Percentiles rank a stretch among this genome's conserved stretches.
Conservation (phyloP, 208 protist species). For the Phytomonas sp. region DNA sequence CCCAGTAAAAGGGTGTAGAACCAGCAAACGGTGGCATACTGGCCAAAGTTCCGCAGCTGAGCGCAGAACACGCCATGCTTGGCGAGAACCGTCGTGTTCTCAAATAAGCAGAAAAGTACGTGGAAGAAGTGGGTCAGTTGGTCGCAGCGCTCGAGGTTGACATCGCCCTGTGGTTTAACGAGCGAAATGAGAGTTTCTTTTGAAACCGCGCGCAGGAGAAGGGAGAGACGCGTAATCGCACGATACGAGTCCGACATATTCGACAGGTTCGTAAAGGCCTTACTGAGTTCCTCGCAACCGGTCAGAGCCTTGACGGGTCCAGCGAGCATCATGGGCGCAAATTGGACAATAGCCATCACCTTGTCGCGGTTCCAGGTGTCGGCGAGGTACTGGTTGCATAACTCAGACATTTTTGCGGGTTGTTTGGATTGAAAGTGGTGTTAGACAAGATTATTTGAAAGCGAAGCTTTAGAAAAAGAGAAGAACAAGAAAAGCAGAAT, state of each 20-base stretch:
- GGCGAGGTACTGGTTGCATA: constrained; percentile 46
- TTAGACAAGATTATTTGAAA: background rate
- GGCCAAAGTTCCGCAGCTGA: constrained; percentile 46
- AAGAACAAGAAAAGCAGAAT: background rate
- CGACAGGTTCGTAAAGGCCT: constrained; percentile 61
- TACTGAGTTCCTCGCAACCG: constrained; percentile 46
- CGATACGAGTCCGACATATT: constrained; percentile 78
- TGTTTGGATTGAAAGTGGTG: constrained; percentile 12
- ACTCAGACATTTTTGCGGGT: constrained; percentile 32
- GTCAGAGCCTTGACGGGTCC: constrained; percentile 38
- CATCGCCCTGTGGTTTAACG: constrained; percentile 45
- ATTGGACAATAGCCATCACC: constrained; percentile 85
- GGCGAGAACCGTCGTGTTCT: constrained; percentile 74
- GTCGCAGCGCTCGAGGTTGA: constrained; percentile 45
- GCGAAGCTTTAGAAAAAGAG: background rate
- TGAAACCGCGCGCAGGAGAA: constrained; percentile 66
- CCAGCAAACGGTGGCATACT: constrained; percentile 77
- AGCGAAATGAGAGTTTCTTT: constrained; percentile 46
- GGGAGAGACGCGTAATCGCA: constrained; percentile 76
- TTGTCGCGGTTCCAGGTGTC: constrained; percentile 79
- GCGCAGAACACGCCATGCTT: constrained; percentile 50
- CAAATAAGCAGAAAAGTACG: constrained; percentile 73
- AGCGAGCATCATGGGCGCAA: constrained; percentile 65
- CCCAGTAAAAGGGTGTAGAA: constrained; percentile 74
- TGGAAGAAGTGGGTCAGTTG: constrained; percentile 77